phyloP scores from a whole-genome alignment of 805 yeast genomes.

The Nakazawaea peltata region DNA sequence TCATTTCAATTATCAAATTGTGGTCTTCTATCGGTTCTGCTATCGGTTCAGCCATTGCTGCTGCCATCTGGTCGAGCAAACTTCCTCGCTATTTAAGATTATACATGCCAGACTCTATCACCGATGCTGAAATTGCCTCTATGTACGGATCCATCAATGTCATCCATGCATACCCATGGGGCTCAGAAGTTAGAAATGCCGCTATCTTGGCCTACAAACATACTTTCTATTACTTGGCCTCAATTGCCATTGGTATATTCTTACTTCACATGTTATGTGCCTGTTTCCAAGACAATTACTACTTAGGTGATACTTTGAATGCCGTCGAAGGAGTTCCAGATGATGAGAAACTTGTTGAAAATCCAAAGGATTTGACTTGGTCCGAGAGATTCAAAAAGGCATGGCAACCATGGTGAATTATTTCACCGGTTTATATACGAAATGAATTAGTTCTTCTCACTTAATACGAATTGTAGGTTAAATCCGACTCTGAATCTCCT shows the following conservation, averaged over 20 bases:
- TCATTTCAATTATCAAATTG: slow-evolving; percentile 49
- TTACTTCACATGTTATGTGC: slow-evolving; percentile 42
- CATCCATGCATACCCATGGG: slow-evolving; percentile 45
- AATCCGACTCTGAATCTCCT: too few species aligned
- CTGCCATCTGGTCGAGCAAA: slow-evolving; percentile 64
- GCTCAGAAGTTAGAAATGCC: slow-evolving; percentile 50
- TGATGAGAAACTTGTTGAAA: too few species aligned
- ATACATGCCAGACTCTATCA: slow-evolving; percentile 24
- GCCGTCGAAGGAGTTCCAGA: background rate
- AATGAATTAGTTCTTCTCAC: too few species aligned
- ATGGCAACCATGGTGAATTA: too few species aligned
- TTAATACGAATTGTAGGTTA: too few species aligned
- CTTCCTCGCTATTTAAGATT: slow-evolving; percentile 37
- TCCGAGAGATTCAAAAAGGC: too few species aligned
- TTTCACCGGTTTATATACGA: too few species aligned
- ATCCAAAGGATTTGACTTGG: too few species aligned
- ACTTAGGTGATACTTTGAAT: background rate
- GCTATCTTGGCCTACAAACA: slow-evolving; percentile 51
- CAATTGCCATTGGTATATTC: slow-evolving; percentile 46
- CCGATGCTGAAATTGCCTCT: slow-evolving; percentile 27
- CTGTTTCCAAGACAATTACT: too few species aligned
- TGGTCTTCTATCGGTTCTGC: slow-evolving; percentile 57
- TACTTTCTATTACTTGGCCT: slow-evolving; percentile 50
- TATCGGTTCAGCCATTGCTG: slow-evolving; percentile 54
- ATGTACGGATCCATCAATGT: slow-evolving; percentile 51